Conservation (phyloP, 1,284 basidiomycete genomes). For the Austroboletus niveus region DNA sequence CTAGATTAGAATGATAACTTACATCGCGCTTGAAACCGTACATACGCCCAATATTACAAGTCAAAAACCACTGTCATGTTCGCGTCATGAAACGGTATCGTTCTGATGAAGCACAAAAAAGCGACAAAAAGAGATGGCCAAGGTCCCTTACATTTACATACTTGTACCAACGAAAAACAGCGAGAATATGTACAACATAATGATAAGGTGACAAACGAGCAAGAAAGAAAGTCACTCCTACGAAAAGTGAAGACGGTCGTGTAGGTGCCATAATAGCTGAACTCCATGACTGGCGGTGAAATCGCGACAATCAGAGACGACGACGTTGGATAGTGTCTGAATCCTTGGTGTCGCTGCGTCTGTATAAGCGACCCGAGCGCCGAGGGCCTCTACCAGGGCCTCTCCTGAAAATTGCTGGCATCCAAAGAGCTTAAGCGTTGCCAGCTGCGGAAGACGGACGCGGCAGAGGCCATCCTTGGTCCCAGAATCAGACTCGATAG, state of each 20-base stretch:
- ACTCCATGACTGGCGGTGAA: slow-evolving; percentile 21
- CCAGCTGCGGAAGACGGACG: slow-evolving; percentile 54
- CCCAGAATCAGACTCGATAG: slow-evolving; percentile 3
- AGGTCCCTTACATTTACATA: not conserved
- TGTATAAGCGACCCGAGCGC: slow-evolving; percentile 47
- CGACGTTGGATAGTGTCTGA: slow-evolving; percentile 25
- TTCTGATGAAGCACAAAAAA: not conserved
- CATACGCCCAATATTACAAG: no score
- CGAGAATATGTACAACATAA: slow-evolving; percentile 11
- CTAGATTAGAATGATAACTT: not conserved
- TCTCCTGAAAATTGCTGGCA: slow-evolving; percentile 63
- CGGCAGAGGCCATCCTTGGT: slow-evolving; percentile 9
- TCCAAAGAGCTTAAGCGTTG: slow-evolving; percentile 50
- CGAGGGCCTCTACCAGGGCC: slow-evolving; percentile 51
- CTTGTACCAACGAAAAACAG: not conserved
- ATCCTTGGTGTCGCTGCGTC: slow-evolving; percentile 34
- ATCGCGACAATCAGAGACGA: slow-evolving; percentile 25
- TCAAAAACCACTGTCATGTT: no score
- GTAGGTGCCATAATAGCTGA: slow-evolving; percentile 28
- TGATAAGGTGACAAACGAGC: slow-evolving; percentile 3
- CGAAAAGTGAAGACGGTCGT: slow-evolving; percentile 27
- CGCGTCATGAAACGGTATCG: no score
- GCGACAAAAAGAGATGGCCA: not conserved
- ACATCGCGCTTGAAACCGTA: not conserved
- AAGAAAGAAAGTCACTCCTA: slow-evolving; percentile 7